Evolutionary conservation across 2,329 filamentous ascomycete genomes (phyloP).

Genomic region (Penicillium sp.): DNA sequence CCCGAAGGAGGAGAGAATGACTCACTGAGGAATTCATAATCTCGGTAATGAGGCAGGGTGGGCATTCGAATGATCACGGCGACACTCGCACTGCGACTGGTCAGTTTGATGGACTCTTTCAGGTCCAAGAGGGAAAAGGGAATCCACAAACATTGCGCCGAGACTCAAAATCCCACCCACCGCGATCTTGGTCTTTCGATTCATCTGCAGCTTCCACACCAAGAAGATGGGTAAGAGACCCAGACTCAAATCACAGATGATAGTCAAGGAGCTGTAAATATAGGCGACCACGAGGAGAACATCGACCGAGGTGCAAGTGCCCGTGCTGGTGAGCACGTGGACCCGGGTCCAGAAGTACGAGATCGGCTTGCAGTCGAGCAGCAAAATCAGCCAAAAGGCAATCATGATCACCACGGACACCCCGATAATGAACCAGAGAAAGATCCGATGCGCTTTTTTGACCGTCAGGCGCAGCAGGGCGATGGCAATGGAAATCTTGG

Average conservation of each 20-base stretch:
- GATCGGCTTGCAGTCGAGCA: background rate
- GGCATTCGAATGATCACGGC: constrained; percentile 41
- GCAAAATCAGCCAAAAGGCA: background rate
- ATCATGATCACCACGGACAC: background rate
- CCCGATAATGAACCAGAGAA: constrained; percentile 1
- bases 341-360: background rate
- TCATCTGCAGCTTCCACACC: constrained; percentile 49
- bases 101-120: too few species aligned
- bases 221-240: constrained; percentile 50
- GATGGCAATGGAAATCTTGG: constrained; percentile 1
- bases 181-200: constrained; percentile 44
- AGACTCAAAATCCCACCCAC: constrained; percentile 48
- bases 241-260: constrained; percentile 48
- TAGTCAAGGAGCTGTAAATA: constrained; percentile 45
- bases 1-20: background rate
- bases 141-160: constrained; percentile 39
- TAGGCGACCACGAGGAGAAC: constrained; percentile 32
- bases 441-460: constrained; percentile 2
- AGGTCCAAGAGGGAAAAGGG: background rate
- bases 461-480: background rate
- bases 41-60: constrained; percentile 35
- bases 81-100: constrained; percentile 18
- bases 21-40: constrained; percentile 30
- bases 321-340: background rate
- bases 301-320: background rate